Base-by-base conservation (phyloP, 768 basidiomycete species). In the Steccherinum ochraceum region DNA sequence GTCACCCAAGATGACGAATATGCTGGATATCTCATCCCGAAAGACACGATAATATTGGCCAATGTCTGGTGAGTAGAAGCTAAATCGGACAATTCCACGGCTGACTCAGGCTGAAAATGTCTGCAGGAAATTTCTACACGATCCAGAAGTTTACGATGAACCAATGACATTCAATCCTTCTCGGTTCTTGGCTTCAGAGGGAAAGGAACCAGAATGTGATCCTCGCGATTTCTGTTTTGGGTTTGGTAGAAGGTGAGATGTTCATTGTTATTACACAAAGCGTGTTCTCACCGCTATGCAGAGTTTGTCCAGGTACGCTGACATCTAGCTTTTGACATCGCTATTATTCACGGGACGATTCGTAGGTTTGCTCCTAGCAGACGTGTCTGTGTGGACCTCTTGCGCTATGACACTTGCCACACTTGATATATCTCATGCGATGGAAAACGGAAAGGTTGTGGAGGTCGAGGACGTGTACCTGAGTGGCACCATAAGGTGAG, bases 81-180 rank as follows among this genome's bases (percentile, higher is more conserved):
- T 19, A 23, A n/a, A n/a, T n/a, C n/a, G n/a, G 7, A 46, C 23
- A 42, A 35, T 24, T 45, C 4, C 18, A 43, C 11, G 26, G 11
- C 7, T 26, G 12, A 10, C 16, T 51, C 13, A 10, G 18, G 13
- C 27, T 18, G 24, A 20, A 10, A 24, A 12, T 13, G 42, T 4
- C 3, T 3, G 0, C 26, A 57, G 58, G 58, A 45, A 46, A 24
- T 50, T 57, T 18, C 44, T 67, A 13, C 69, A 64, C 42, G 67
- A 73, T 45, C 65, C 64, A 7, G 52, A 56, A 21, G 49, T 52
- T 5, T 73, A 72, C 56, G 46, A 52, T 2, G 56, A 71, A 24
- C 71, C 71, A 18, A 51, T 60, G 41, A 25, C 48, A 0, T 72
- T 72, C 58, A 66, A 64, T 23, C 70, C 70, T 1, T 63, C 63